A percentile compares a stretch with the other conserved stretches of the same genome.
Evolutionary conservation across 2,329 filamentous ascomycete genomes (phyloP).

Genomic region (Beauveria pseudobassiana): DNA sequence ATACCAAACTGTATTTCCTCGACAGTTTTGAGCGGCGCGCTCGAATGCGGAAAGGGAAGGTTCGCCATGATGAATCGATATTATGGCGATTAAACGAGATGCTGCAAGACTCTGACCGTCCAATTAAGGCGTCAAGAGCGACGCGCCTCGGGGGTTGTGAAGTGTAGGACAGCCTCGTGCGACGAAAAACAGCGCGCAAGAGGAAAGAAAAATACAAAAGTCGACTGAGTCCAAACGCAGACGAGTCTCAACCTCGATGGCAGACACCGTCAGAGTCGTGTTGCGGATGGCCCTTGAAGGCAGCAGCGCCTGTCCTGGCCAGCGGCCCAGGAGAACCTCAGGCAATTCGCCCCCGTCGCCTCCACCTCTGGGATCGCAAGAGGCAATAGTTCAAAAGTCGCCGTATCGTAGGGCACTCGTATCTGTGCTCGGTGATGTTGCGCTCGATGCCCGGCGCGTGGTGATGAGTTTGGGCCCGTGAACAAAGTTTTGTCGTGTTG

Average conservation of each 20-base stretch:
- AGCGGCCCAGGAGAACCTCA: slow-evolving; percentile 40
- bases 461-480: slow-evolving; percentile 33
- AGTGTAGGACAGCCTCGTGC: neutral
- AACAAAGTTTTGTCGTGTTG: slow-evolving; percentile 38
- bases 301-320: slow-evolving; percentile 36
- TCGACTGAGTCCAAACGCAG: slow-evolving; percentile 14
- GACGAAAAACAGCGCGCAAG: neutral
- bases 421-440: slow-evolving; percentile 23
- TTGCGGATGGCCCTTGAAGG: slow-evolving; percentile 33
- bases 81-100: slow-evolving; percentile 5
- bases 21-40: slow-evolving; percentile 92
- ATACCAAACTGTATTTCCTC: slow-evolving; percentile 99
- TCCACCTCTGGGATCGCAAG: slow-evolving; percentile 31
- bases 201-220: slow-evolving; percentile 15
- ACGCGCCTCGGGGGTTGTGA: slow-evolving; percentile 11
- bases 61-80: slow-evolving; percentile 69
- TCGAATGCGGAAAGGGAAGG: slow-evolving; percentile 82
- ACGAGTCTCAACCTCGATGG: slow-evolving; percentile 17
- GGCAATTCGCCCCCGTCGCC: slow-evolving; percentile 38
- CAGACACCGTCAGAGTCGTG: slow-evolving; percentile 22
- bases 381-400: slow-evolving; percentile 30
- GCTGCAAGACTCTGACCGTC: slow-evolving; percentile 12
- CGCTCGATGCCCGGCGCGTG: slow-evolving; percentile 44
- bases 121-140: slow-evolving; percentile 15
- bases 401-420: slow-evolving; percentile 24